Percentiles rank a stretch among this genome's conserved stretches.
These are phyloP conservation scores for Durotheca rogersii DNA, from an alignment of 495 filamentous ascomycete genomes.

Conservation along the genomic window DNA sequence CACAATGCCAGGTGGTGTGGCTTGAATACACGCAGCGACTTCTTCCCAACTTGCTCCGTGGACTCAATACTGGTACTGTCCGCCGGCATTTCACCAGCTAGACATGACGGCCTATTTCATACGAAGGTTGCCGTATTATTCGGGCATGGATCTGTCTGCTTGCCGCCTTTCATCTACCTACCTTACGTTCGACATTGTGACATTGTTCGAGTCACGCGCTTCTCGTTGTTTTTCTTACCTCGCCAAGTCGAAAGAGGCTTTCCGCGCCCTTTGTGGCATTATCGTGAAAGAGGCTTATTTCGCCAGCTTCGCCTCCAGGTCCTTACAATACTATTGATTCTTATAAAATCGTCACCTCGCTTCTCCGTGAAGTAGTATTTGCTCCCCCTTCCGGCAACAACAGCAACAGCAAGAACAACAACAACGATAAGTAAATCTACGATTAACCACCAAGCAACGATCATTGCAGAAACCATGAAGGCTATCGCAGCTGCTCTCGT, in stretches of 20 bases:
- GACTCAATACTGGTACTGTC: too few species aligned
- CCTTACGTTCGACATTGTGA: too few species aligned
- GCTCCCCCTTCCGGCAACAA: not conserved
- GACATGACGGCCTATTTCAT: too few species aligned
- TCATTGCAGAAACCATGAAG: slow-evolving; percentile 16
- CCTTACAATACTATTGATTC: slow-evolving; percentile 11
- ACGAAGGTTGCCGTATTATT: too few species aligned
- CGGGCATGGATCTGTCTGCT: too few species aligned
- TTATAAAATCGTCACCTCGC: slow-evolving; percentile 3
- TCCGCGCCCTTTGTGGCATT: slow-evolving; percentile 1
- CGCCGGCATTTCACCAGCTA: too few species aligned
- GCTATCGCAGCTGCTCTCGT: slow-evolving; percentile 13
- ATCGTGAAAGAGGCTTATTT: not conserved
- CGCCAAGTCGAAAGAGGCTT: slow-evolving; percentile 4
- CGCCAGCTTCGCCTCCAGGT: not conserved
- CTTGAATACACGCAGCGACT: too few species aligned
- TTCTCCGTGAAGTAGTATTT: not conserved
- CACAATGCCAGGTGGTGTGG: too few species aligned
- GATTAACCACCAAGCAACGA: slow-evolving; percentile 4
- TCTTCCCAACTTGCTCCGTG: too few species aligned
- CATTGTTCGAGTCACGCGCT: not conserved
- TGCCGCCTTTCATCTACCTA: too few species aligned
- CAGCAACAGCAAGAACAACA: not conserved
- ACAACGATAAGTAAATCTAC: not conserved
- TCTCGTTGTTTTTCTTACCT: not conserved